phyloP scores from a whole-genome alignment of 2,329 filamentous ascomycete genomes.

The Stachybotrys chlorohalonatus region DNA sequence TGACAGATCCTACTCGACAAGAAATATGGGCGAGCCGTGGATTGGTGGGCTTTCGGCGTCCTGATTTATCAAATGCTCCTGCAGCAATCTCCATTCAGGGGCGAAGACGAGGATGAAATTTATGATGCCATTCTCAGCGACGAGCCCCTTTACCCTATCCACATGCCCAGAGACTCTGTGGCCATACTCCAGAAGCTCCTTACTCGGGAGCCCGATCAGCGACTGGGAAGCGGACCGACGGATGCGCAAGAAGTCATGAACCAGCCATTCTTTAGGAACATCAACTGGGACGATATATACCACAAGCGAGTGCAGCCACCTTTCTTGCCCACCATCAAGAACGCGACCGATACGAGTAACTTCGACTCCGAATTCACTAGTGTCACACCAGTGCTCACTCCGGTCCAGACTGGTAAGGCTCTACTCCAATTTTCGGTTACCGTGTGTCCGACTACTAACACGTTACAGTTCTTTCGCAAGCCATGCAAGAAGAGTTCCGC shows the following conservation, averaged over 20 bases:
- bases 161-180: slow-evolving; percentile 96
- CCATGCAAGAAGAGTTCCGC: slow-evolving; percentile 99
- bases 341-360: slow-evolving; percentile 96
- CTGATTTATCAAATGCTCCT: slow-evolving; percentile 99
- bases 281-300: slow-evolving; percentile 99
- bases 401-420: slow-evolving; percentile 79
- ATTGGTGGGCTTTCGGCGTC: slow-evolving; percentile 99
- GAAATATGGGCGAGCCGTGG: slow-evolving; percentile 93
- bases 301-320: slow-evolving; percentile 86
- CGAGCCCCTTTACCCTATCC: slow-evolving; percentile 94
- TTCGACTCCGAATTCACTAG: slow-evolving; percentile 98
- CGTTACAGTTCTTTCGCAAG: slow-evolving; percentile 76
- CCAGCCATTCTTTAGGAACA: slow-evolving; percentile 94
- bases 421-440: neutral
- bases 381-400: slow-evolving; percentile 92
- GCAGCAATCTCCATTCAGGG: slow-evolving; percentile 96
- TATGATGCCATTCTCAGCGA: slow-evolving; percentile 98
- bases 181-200: slow-evolving; percentile 96
- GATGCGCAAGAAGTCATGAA: slow-evolving; percentile 99
- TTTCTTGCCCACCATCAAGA: slow-evolving; percentile 84
- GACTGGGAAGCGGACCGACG: slow-evolving; percentile 87
- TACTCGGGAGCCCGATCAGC: slow-evolving; percentile 86
- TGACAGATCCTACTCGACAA: slow-evolving; percentile 89
- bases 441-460: slow-evolving; percentile 13
- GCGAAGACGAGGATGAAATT: slow-evolving; percentile 98